Evolutionary conservation across 352 stramenopile species (phyloP).

Genomic region (Globisporangium cederbergense): DNA sequence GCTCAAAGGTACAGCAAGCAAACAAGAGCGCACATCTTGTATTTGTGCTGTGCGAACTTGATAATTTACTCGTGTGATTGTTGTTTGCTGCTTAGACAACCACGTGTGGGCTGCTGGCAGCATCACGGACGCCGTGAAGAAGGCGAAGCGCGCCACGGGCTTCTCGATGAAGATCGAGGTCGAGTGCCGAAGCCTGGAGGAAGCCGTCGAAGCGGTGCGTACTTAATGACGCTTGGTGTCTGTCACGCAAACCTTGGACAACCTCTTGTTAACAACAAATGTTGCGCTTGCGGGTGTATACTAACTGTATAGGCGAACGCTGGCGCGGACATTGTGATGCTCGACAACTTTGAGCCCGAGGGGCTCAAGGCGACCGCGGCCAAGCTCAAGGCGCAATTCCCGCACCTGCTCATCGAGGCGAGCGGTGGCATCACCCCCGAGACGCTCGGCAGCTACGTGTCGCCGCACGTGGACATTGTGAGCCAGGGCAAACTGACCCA

Average conservation of each 20-base stretch:
- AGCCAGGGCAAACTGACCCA: slow-evolving; percentile 98
- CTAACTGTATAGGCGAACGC: slow-evolving; percentile 44
- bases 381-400: slow-evolving; percentile 93
- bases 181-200: slow-evolving; percentile 93
- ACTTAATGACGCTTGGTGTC: background rate
- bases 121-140: slow-evolving; percentile 93
- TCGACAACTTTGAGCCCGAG: slow-evolving; percentile 97
- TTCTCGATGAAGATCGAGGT: slow-evolving; percentile 99
- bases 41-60: background rate
- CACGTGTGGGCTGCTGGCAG: slow-evolving; percentile 95
- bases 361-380: slow-evolving; percentile 89
- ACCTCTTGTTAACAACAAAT: background rate
- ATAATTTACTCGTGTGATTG: background rate
- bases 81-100: slow-evolving; percentile 85
- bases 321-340: slow-evolving; percentile 95
- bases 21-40: background rate
- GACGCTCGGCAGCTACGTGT: slow-evolving; percentile 93
- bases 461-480: slow-evolving; percentile 95
- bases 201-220: slow-evolving; percentile 90
- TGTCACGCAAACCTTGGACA: background rate
- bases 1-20: slow-evolving; percentile 85
- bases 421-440: slow-evolving; percentile 97
- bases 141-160: slow-evolving; percentile 89
- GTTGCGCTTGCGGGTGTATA: background rate
- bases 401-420: slow-evolving; percentile 95